phyloP scores from a whole-genome alignment of 164 flowering plant genomes.

The Piper betle region DNA sequence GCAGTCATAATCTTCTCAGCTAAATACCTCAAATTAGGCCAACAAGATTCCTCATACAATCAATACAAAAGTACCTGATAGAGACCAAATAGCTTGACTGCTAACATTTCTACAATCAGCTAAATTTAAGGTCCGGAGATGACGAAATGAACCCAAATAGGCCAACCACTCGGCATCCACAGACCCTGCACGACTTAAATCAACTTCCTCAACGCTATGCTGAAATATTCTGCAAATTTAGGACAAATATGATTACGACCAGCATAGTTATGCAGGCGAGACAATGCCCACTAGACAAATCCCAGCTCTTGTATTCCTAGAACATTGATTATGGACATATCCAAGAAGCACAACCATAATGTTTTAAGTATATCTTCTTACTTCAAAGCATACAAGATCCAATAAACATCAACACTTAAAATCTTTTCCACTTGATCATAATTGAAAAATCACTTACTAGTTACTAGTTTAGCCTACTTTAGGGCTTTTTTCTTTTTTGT shows the following conservation, averaged over 20 bases:
- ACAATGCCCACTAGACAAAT: background rate
- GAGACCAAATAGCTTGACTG: conserved; percentile 64
- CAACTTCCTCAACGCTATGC: conserved; percentile 46
- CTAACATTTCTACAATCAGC: conserved; percentile 55
- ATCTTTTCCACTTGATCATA: too few relatives aligned
- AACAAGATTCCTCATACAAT: background rate
- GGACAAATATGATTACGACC: background rate
- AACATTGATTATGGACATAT: background rate
- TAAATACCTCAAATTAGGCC: background rate
- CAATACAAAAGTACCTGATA: conserved; percentile 35
- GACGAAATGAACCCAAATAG: conserved; percentile 58
- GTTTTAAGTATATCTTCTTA: background rate
- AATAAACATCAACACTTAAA: too few relatives aligned
- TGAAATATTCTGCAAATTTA: conserved; percentile 50
- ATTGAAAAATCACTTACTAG: too few relatives aligned
- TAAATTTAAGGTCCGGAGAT: conserved; percentile 43
- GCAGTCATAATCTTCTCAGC: background rate
- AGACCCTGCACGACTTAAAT: conserved; percentile 44
- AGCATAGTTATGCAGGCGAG: background rate
- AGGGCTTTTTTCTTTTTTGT: too few relatives aligned
- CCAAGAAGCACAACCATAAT: background rate
- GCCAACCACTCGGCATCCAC: conserved; percentile 98
- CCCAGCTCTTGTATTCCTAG: background rate
- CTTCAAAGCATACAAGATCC: too few relatives aligned
- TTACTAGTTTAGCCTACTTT: too few relatives aligned